Evolutionary conservation across 768 basidiomycete genomes (phyloP).

Genomic region (Leccinum boreale): DNA sequence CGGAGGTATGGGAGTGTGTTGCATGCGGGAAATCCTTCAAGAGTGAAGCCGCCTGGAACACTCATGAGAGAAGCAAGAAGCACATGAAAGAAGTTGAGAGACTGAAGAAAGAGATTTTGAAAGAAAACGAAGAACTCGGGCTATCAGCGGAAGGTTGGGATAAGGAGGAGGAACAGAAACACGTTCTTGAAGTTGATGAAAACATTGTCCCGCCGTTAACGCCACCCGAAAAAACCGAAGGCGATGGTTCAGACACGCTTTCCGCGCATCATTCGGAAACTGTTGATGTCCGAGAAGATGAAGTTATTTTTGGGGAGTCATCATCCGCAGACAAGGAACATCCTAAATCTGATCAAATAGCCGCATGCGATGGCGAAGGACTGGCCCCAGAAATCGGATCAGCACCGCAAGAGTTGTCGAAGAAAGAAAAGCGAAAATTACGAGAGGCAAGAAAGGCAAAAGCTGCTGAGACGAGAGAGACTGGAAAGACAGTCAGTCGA

Average conservation of each 20-base stretch:
- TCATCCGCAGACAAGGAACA: slow-evolving; percentile 4
- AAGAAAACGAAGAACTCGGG: slow-evolving; percentile 67
- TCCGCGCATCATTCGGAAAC: not conserved
- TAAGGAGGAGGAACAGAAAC: slow-evolving; percentile 18
- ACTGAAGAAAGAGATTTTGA: slow-evolving; percentile 71
- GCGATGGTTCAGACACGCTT: not conserved
- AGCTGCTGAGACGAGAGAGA: slow-evolving; percentile 1
- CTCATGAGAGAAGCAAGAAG: slow-evolving; percentile 94
- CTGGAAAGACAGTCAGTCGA: not conserved
- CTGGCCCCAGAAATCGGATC: not conserved
- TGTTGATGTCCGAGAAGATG: slow-evolving; percentile 7
- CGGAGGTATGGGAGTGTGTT: slow-evolving; percentile 93
- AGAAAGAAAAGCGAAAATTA: slow-evolving; percentile 78
- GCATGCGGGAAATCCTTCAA: slow-evolving; percentile 87
- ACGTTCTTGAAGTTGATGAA: slow-evolving; percentile 10
- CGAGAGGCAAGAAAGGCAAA: slow-evolving; percentile 68
- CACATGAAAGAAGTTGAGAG: slow-evolving; percentile 85
- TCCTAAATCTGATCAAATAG: slow-evolving; percentile 2
- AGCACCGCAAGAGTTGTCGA: slow-evolving; percentile 45
- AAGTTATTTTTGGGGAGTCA: slow-evolving; percentile 1
- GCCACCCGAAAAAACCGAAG: slow-evolving; percentile 6
- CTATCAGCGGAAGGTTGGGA: slow-evolving; percentile 38
- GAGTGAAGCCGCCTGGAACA: slow-evolving; percentile 92
- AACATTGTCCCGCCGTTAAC: slow-evolving; percentile 13
- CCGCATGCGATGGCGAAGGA: not conserved